Base-by-base conservation (phyloP, 2,329 filamentous ascomycete genomes). In the Diplodia corticola region DNA sequence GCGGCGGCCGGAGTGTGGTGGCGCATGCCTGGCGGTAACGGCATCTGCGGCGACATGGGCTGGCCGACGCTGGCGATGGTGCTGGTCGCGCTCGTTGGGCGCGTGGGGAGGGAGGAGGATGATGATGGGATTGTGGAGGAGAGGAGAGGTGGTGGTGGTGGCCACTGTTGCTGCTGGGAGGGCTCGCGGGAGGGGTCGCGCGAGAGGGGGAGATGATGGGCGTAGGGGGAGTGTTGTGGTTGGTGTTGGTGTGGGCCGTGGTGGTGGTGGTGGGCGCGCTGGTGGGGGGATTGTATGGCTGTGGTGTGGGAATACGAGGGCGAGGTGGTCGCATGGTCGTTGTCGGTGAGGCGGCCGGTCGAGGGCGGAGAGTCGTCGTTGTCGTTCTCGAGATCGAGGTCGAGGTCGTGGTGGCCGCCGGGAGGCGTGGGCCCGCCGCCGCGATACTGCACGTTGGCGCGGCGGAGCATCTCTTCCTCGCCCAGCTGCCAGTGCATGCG, bases 401-500 rank as follows among this genome's bases (percentile, higher is more conserved):
- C 30, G n/a, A n/a, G n/a, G 30, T 33, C 30, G 30, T 7, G 30
- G 9, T 33, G 75, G 66, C 79, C 54, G 40, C 73, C 73, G 17
- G 74, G 77, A 22, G 55, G 55, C 17, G 55, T 60, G 10, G 55
- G 55, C 24, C 48, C 30, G 24, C 50, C 28, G 50, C 49, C 49
- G 84, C 78, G 97, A 97, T 1, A 94, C 92, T 7, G 91, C 89
- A 44, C 92, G 51, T 95, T 95, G 49, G 94, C 94, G 67, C 94
- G 89, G 68, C 91, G 87, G 55, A 93, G 93, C 92, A 99, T 98
- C 73, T 98, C 95, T 71, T 89, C 84, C 77, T 97, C 92, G 69
- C 94, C 94, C 65, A 99, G 84, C 74, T 96, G 91, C 94, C 95
- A 99, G 79, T 98, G 95, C 93, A 97, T 97, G 4, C 92, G 93